These are phyloP conservation scores for Cyclocybe aegerita DNA, from an alignment of 768 basidiomycete species.

Conservation along the genomic window DNA sequence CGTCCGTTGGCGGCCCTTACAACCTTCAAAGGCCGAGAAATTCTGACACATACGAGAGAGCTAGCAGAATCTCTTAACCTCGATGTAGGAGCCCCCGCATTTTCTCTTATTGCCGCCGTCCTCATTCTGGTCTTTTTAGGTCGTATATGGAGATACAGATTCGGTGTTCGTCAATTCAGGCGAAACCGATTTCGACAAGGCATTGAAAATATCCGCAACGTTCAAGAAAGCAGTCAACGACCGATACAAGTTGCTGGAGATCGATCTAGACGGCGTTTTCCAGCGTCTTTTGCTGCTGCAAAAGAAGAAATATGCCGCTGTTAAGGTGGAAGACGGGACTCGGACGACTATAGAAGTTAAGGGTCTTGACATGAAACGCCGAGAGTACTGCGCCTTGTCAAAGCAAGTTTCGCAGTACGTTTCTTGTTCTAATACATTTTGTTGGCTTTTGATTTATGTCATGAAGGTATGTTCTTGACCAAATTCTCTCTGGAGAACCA, in stretches of 20 bases:
- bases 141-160: slow-evolving; percentile 98
- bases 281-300: slow-evolving; percentile 89
- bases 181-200: slow-evolving; percentile 83
- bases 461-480: slow-evolving; percentile 83
- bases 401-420: slow-evolving; percentile 91
- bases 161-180: slow-evolving; percentile 99
- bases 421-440: neutral
- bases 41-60: slow-evolving; percentile 89
- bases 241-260: slow-evolving; percentile 92
- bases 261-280: slow-evolving; percentile 94
- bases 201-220: slow-evolving; percentile 84
- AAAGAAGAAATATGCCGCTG: slow-evolving; percentile 99
- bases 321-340: slow-evolving; percentile 85
- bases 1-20: slow-evolving; percentile 96
- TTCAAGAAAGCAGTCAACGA: slow-evolving; percentile 98
- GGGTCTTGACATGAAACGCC: slow-evolving; percentile 97
- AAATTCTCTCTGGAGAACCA: slow-evolving; percentile 87
- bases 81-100: slow-evolving; percentile 60
- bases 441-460: neutral
- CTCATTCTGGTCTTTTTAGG: slow-evolving; percentile 45
- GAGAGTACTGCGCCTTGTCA: slow-evolving; percentile 91
- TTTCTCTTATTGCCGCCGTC: neutral
- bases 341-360: slow-evolving; percentile 87
- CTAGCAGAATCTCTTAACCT: slow-evolving; percentile 87
- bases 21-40: slow-evolving; percentile 97